Evolutionary conservation across 805 yeast genomes (phyloP).

Genomic region (Ogataea philodendri): DNA sequence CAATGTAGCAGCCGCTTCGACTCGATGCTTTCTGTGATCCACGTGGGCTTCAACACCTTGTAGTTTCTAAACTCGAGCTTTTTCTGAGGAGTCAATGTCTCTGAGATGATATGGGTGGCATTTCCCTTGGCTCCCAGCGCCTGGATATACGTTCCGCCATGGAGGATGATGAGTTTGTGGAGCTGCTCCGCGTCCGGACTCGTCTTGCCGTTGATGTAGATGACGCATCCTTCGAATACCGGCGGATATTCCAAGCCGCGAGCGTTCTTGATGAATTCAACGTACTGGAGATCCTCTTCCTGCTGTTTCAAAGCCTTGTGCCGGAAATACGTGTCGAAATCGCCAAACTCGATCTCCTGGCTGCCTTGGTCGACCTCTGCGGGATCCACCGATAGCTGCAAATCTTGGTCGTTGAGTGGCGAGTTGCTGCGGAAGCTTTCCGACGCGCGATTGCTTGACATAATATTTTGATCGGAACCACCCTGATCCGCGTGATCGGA

Average conservation of each 20-base stretch:
- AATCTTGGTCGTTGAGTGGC: no score
- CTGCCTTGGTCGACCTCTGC: slow-evolving; percentile 29
- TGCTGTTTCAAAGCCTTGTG: slow-evolving; percentile 65
- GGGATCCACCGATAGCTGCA: slow-evolving; percentile 6
- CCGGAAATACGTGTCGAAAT: slow-evolving; percentile 60
- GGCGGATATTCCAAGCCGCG: slow-evolving; percentile 30
- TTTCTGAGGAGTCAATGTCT: slow-evolving; percentile 75
- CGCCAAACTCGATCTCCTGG: slow-evolving; percentile 56
- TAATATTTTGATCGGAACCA: no score
- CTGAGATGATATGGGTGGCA: slow-evolving; percentile 85
- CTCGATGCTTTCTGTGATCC: slow-evolving; percentile 71
- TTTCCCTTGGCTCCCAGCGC: slow-evolving; percentile 66
- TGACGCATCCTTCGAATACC: slow-evolving; percentile 60
- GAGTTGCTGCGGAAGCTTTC: no score
- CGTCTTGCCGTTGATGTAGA: slow-evolving; percentile 90
- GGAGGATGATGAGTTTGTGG: slow-evolving; percentile 63
- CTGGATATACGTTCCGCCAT: slow-evolving; percentile 80
- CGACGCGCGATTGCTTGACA: no score
- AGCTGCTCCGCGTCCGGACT: slow-evolving; percentile 72
- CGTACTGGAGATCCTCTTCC: slow-evolving; percentile 47
- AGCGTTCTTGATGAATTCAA: slow-evolving; percentile 47
- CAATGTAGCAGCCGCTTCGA: slow-evolving; percentile 55
- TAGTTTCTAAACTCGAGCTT: slow-evolving; percentile 59
- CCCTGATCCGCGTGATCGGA: neutral
- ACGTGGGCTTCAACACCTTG: slow-evolving; percentile 76